phyloP scores from a whole-genome alignment of 768 basidiomycete genomes.

The Boletus coccyginus region DNA sequence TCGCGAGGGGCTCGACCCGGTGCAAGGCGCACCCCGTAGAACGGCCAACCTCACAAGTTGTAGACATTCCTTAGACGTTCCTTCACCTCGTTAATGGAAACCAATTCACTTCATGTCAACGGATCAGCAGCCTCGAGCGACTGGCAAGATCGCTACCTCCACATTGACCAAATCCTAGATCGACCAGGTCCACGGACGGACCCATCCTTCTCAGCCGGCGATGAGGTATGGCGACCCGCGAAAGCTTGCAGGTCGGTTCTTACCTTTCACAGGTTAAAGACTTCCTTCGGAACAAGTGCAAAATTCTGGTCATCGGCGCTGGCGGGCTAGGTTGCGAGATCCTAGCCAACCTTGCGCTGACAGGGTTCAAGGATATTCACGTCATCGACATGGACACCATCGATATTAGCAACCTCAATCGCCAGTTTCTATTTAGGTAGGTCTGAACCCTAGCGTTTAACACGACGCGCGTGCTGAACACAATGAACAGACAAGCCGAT shows the following conservation, averaged over 20 bases:
- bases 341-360: constrained; percentile 90
- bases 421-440: constrained; percentile 96
- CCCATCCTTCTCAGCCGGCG: constrained; percentile 76
- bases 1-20: neutral
- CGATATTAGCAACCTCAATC: constrained; percentile 97
- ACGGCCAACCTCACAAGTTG: constrained; percentile 1
- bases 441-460: constrained; percentile 3
- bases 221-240: constrained; percentile 51
- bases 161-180: constrained; percentile 86
- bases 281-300: constrained; percentile 79
- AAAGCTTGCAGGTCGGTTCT: neutral
- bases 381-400: constrained; percentile 99
- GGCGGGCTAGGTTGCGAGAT: constrained; percentile 98
- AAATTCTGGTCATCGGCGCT: constrained; percentile 96
- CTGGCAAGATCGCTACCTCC: constrained; percentile 67
- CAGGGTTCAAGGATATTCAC: constrained; percentile 97
- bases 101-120: constrained; percentile 28
- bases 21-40: neutral
- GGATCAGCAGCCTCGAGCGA: constrained; percentile 38
- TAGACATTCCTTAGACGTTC: constrained; percentile 15
- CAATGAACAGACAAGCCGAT: constrained; percentile 64
- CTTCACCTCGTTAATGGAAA: constrained; percentile 22
- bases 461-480: neutral
- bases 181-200: constrained; percentile 88
- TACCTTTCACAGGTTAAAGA: constrained; percentile 64